Percentiles rank a stretch among this genome's conserved stretches.
phyloP scores from a whole-genome alignment of 768 basidiomycete species.

The Leccinum longicurvipes region DNA sequence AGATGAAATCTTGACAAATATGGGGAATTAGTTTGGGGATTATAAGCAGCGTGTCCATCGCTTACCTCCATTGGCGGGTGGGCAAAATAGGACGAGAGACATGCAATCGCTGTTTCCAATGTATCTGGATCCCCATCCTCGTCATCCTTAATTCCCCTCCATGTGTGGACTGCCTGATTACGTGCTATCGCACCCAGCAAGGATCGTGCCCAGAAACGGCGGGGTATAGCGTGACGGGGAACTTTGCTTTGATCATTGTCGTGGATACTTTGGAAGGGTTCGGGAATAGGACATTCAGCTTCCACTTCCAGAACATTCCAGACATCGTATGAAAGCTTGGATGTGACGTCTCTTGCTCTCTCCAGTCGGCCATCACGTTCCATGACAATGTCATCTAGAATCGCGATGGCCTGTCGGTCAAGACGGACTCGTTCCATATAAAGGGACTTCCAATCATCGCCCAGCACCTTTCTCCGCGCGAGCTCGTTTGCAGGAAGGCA shows the following conservation, averaged over 20 bases:
- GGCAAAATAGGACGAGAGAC: constrained; percentile 52
- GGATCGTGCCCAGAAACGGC: constrained; percentile 49
- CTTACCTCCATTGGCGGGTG: constrained; percentile 42
- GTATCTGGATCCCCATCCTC: constrained; percentile 16
- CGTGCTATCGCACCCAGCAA: constrained; percentile 45
- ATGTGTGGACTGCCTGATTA: constrained; percentile 37
- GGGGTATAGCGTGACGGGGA: constrained; percentile 35
- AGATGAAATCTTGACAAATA: constrained; percentile 35
- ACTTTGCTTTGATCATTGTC: constrained; percentile 7
- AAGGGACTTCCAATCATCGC: constrained; percentile 44
- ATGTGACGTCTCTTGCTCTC: constrained; percentile 36
- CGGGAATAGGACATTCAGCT: constrained; percentile 34
- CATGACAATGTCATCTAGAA: constrained; percentile 41
- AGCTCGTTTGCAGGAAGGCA: constrained; percentile 36
- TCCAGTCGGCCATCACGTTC: constrained; percentile 37
- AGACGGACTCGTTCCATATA: constrained; percentile 44
- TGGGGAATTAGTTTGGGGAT: neutral
- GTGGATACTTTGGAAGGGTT: constrained; percentile 21
- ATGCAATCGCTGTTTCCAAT: constrained; percentile 47
- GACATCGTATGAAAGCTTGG: constrained; percentile 47
- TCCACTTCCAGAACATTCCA: constrained; percentile 52
- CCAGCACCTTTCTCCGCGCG: constrained; percentile 26
- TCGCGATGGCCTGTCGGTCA: constrained; percentile 40
- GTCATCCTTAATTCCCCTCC: constrained; percentile 26
- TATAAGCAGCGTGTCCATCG: neutral